These are phyloP conservation scores for Wickerhamomyces canadensis DNA, from an alignment of 805 yeast genomes.

Conservation along the genomic window DNA sequence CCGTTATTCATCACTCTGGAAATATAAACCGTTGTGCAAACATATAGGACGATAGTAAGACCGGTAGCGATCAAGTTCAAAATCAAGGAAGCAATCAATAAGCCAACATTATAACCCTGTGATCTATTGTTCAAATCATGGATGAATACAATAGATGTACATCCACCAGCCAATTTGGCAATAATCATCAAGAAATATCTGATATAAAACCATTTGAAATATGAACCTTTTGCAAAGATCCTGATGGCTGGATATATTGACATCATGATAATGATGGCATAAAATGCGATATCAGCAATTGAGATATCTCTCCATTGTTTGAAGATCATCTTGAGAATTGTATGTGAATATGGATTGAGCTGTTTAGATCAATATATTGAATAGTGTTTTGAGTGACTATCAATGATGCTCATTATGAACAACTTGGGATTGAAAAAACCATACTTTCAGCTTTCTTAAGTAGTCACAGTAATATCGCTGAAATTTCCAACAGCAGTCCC, in stretches of 20 bases:
- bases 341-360: too few relatives aligned
- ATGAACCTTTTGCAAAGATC: neutral
- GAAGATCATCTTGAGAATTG: neutral
- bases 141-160: neutral
- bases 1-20: neutral
- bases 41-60: neutral
- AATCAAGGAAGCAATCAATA: conserved; percentile 2
- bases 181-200: neutral
- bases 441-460: too few relatives aligned
- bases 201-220: conserved; percentile 1
- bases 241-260: neutral
- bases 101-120: neutral
- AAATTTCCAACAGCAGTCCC: too few relatives aligned
- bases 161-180: neutral
- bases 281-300: neutral
- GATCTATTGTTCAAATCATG: neutral
- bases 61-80: conserved; percentile 1
- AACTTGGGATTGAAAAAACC: too few relatives aligned
- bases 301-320: neutral
- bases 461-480: too few relatives aligned
- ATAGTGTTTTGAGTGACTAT: too few relatives aligned
- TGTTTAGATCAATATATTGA: too few relatives aligned
- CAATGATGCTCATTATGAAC: too few relatives aligned
- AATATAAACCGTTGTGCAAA: neutral
- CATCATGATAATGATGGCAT: neutral